Base-by-base conservation (phyloP, 345 rosid species). In the Rhizophora mangle region DNA sequence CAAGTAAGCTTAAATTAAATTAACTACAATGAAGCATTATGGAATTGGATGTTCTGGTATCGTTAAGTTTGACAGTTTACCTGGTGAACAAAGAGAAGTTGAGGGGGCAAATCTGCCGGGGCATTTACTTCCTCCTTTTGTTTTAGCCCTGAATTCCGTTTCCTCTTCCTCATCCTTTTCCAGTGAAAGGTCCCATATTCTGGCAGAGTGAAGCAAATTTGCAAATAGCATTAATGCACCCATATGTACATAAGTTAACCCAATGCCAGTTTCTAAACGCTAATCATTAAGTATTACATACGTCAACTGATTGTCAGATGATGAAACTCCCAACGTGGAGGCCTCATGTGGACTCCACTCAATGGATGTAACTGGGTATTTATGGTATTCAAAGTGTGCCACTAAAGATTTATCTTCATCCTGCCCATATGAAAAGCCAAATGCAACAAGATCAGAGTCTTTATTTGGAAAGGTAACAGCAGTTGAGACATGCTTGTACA, bases 151-250 rank as follows among this genome's bases (percentile, higher is more conserved):
- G 79, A 88, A 95, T 83, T 90, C 97, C 10, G 90, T 97, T 73
- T 92, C 98, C 76, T 95, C 98, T 83, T 95, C 99, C 68, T 90
- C 92, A 34, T 95, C 99, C 78, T 83, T 92, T 76, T 95, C 99
- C 69, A 95, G 71, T 6, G 99, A 90, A 69, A 95, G 89, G 80
- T 95, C 99, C 98, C 98, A 95, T 78, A 95, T 89, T 68, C 98
- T 95, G 78, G 62, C 29, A 70, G 70, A 15, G 46, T n/a, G 27
- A 75, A 72, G 65, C 43, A 8, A 10, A 53, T 34, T 47, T 11
- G 66, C 31, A 37, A 22, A 32, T 72, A 55, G 49, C 36, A 15
- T 51, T 18, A 13, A n/a, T 30, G 16, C 4, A 67, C 18, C 15
- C 3, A 30, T 13, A 19, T 21, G 31, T 6, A 16, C 56, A 64